Conservation (phyloP, 2,329 filamentous ascomycete species). For the Trichothecium sympodiale region DNA sequence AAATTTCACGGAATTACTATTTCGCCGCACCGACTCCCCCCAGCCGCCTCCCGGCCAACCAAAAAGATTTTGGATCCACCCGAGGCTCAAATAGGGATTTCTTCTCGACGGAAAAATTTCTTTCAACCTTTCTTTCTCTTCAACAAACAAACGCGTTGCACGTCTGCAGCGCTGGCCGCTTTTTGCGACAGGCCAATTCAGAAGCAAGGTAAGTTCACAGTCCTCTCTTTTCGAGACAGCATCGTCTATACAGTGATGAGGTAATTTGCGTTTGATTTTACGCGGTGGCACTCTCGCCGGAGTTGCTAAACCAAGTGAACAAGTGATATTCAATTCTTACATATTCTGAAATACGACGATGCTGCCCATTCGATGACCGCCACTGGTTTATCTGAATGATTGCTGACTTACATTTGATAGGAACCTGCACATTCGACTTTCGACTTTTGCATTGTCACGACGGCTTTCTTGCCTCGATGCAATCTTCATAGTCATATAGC, state of each 20-base stretch:
- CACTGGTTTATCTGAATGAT: conserved; percentile 5
- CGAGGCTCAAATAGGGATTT: too few species aligned
- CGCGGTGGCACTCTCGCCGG: conserved; percentile 81
- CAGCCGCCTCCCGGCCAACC: background rate
- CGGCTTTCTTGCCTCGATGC: too few species aligned
- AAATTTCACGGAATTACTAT: conserved; percentile 20
- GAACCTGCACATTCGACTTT: too few species aligned
- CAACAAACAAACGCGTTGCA: too few species aligned
- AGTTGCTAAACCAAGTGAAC: conserved; percentile 65
- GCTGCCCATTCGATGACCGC: too few species aligned
- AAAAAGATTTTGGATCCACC: conserved; percentile 15
- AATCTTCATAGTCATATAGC: too few species aligned
- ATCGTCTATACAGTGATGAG: conserved; percentile 56
- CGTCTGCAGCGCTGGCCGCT: too few species aligned
- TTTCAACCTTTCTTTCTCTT: background rate
- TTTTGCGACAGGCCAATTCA: conserved; percentile 1
- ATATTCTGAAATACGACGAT: conserved; percentile 70
- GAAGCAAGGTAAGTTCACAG: conserved; percentile 12
- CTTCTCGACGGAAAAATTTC: too few species aligned
- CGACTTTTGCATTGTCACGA: too few species aligned
- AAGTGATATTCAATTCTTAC: conserved; percentile 94
- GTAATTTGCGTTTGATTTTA: conserved; percentile 98
- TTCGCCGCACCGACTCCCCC: conserved; percentile 9
- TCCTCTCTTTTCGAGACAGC: conserved; percentile 6
- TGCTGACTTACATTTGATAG: conserved; percentile 5